Conservation (phyloP, 371 early-diverging fungal genomes). For the Mucor lusitanicus region DNA sequence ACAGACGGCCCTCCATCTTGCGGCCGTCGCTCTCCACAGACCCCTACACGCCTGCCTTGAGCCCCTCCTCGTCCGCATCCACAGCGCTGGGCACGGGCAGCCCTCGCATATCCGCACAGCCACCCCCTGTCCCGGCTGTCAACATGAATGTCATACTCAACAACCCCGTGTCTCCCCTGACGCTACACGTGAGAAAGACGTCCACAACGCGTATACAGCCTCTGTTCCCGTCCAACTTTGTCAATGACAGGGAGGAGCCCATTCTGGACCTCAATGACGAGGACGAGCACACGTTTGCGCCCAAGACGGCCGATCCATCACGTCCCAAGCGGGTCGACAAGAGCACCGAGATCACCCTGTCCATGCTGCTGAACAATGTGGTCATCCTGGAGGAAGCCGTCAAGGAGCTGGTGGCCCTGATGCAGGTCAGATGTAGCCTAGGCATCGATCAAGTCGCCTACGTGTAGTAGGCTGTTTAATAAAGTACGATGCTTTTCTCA, state of each 20-base stretch:
- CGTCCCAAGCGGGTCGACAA: conserved; percentile 12
- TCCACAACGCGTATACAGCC: conserved; percentile 56
- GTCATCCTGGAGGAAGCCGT: conserved; percentile 90
- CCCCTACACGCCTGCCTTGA: conserved; percentile 5
- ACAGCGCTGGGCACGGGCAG: background rate
- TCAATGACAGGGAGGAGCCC: conserved; percentile 49
- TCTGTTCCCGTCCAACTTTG: conserved; percentile 61
- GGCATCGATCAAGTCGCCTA: conserved; percentile 63
- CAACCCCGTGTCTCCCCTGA: conserved; percentile 42
- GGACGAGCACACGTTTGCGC: conserved; percentile 52
- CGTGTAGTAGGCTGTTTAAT: background rate
- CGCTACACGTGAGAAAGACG: conserved; percentile 46
- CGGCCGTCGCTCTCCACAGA: conserved; percentile 5
- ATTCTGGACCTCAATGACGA: conserved; percentile 45
- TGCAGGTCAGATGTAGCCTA: conserved; percentile 77
- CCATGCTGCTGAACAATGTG: conserved; percentile 81
- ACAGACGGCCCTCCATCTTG: conserved; percentile 20
- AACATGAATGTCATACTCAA: conserved; percentile 20
- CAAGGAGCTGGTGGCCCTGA: conserved; percentile 86
- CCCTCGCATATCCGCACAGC: conserved; percentile 8
- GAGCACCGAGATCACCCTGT: conserved; percentile 49
- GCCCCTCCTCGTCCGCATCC: conserved; percentile 19
- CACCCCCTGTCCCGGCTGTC: conserved; percentile 3
- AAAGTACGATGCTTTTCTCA: background rate
- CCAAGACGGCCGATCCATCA: conserved; percentile 38